Percentiles rank a stretch among this genome's conserved stretches.
phyloP scores from a whole-genome alignment of 2,329 filamentous ascomycete genomes.

The Aplosporella prunicola region DNA sequence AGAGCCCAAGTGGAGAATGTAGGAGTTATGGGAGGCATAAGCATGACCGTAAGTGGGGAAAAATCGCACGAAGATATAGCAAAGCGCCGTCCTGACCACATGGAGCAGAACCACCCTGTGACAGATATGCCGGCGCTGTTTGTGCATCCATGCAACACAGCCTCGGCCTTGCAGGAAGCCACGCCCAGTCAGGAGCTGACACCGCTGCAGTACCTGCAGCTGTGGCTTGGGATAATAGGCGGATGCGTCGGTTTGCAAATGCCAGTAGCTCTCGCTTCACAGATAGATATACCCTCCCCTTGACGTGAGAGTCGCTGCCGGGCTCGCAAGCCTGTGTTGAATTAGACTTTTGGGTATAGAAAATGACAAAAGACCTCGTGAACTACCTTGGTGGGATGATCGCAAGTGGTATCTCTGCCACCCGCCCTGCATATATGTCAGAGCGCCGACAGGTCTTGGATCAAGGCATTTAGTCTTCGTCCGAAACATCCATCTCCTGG shows the following conservation, averaged over 20 bases:
- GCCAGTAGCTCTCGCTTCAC: constrained; percentile 32
- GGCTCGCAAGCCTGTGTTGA: constrained; percentile 6
- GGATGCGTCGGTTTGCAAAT: constrained; percentile 69
- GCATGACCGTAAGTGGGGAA: constrained; percentile 22
- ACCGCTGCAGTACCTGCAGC: constrained; percentile 62
- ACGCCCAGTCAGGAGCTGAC: constrained; percentile 24
- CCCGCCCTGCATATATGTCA: constrained; percentile 6
- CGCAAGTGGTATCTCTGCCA: constrained; percentile 2
- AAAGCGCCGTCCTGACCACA: constrained; percentile 2
- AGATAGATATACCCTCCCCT: constrained; percentile 3
- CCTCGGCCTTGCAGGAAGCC: constrained; percentile 61
- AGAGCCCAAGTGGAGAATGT: constrained; percentile 23
- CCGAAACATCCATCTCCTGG: constrained; percentile 58
- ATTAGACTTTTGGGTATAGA: constrained; percentile 3
- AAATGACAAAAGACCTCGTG: constrained; percentile 4
- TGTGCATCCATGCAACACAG: constrained; percentile 84
- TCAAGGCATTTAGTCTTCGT: constrained; percentile 50
- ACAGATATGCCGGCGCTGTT: constrained; percentile 75
- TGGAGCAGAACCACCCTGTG: constrained; percentile 69
- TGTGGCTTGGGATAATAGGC: constrained; percentile 85
- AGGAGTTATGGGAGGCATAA: constrained; percentile 32
- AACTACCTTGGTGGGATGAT: constrained; percentile 6
- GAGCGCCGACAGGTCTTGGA: constrained; percentile 4
- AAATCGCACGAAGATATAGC: not conserved
- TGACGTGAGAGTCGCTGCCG: constrained; percentile 3